Base-by-base conservation (phyloP, 106 monocot species). In the Allium fistulosum region DNA sequence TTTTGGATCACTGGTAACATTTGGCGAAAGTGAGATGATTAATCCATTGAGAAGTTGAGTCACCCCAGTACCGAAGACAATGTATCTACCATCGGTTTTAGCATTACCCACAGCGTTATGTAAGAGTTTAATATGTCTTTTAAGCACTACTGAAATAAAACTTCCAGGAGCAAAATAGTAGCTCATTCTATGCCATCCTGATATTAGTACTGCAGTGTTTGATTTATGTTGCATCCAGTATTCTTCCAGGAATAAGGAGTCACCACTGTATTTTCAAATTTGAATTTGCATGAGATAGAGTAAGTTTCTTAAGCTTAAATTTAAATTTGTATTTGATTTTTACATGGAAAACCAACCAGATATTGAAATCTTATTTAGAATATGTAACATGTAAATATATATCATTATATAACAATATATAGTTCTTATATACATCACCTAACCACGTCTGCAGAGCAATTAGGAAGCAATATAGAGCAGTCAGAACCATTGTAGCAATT, bases 11-110 rank as follows among this genome's bases (percentile, higher is more conserved):
- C 26, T 59, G 63, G n/a, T 4, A 8, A 37, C 53, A 14, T 74
- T 72, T 7, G 78, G 69, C n/a, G 92, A 83, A 11, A 93, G 76
- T 4, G 92, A 77, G 68, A 81, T 65, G 55, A 93, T 80, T 16
- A 75, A 56, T 2, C 88, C 88, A 53, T 93, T 85, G 74, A 88
- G 45, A 16, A 93, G 80, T 61, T 93, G 92, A 7, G 81, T 83
- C 10, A 88, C 85, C 0, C 92, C 92, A 1, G 76, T 9, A 1
- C 92, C 92, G 62, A 88, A 88, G 60, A 81, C 71, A 51, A 92
- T 70, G 70, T 69, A 80, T 51, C 72, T 79, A 59, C 60, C 88
- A 6, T 83, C 74, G 1, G 76, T 67, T 69, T 78, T 68, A 26
- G 92, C 37, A 37, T 37, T 37, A 37, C 37, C 37, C 37, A 37